Evolutionary conservation across 2,329 filamentous ascomycete genomes (phyloP).

Genomic region (Cytospora paraplurivora): DNA sequence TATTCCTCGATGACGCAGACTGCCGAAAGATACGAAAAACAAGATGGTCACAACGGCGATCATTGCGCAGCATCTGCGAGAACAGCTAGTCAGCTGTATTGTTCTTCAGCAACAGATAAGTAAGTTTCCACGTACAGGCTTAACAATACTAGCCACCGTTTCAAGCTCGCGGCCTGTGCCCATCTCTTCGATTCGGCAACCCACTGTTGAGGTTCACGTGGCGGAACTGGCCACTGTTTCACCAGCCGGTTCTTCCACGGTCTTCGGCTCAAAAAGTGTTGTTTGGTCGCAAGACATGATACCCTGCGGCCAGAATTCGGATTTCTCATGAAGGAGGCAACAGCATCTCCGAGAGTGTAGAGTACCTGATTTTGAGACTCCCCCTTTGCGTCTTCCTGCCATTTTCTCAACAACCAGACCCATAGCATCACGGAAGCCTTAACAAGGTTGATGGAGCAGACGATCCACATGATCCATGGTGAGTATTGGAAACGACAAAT

Average conservation of each 20-base stretch:
- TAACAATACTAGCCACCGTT: background rate
- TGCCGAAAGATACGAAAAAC: slow-evolving; percentile 25
- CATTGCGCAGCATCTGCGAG: background rate
- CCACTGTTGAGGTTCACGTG: background rate
- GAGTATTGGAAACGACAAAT: slow-evolving; percentile 35
- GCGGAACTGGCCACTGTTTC: slow-evolving; percentile 26
- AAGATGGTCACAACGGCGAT: slow-evolving; percentile 16
- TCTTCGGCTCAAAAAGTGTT: background rate
- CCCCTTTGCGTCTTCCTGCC: slow-evolving; percentile 3
- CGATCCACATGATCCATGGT: slow-evolving; percentile 30
- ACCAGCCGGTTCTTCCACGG: background rate
- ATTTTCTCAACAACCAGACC: slow-evolving; percentile 25
- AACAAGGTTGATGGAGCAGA: slow-evolving; percentile 32
- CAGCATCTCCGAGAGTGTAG: slow-evolving; percentile 31
- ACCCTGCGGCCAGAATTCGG: background rate
- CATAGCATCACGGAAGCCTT: slow-evolving; percentile 31
- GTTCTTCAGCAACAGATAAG: background rate
- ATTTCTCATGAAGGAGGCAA: slow-evolving; percentile 13
- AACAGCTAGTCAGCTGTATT: background rate
- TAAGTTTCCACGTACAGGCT: background rate
- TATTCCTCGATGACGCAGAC: slow-evolving; percentile 29
- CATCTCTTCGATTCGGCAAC: background rate
- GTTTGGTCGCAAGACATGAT: slow-evolving; percentile 1
- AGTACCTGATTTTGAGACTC: slow-evolving; percentile 14
- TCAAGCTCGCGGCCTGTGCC: slow-evolving; percentile 1